Evolutionary conservation across 2,329 filamentous ascomycete species (phyloP), one percentile per base, ranked within the genome.

Genomic region (Chaetomium olivaceum): DNA sequence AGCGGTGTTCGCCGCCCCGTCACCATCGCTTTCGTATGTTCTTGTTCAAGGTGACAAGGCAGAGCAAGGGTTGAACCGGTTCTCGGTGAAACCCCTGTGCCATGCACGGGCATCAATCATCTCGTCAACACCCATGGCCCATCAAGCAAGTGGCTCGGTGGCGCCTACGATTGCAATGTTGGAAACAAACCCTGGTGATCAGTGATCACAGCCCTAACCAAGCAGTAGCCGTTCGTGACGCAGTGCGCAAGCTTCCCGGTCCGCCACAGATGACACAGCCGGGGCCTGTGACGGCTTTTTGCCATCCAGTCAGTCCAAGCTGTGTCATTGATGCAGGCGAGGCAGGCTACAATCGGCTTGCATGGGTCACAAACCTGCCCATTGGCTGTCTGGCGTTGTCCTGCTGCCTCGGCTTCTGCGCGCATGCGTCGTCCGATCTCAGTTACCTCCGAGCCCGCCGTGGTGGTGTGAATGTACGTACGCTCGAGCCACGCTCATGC

Each of bases 51-150:
- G 33, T 36, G 33, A 43, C 39, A 7, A 43, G 39, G 39, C 39
- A 43, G 39, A 43, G 39, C 39, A 43, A n/a, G 58, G 58, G 43
- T 14, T 29, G 31, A 51, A 54, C 59, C 39, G 59, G 59, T 46
- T 54, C 23, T 43, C 23, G 16, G 33, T 8, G 33, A 43, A 54
- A 46, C 33, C 16, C 39, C 39, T 43, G 39, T 43, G 39, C 39
- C 39, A 43, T 19, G 16, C 39, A 43, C 39, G 39, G 39, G 39
- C 39, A 48, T 48, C 19, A 48, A 23, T 23, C n/a, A 48, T 48
- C 27, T 14, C 16, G 14, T 39, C 12, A 14, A 14, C 36, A 39
- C 36, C 36, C 36, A 43, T 43, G 33, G 33, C 33, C 33, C 33
- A 36, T 36, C 33, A 36, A 36, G 11, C 39, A 36, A 33, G 33